Conservation (phyloP, 805 yeast genomes). For the Ogataea paradorogensis region DNA sequence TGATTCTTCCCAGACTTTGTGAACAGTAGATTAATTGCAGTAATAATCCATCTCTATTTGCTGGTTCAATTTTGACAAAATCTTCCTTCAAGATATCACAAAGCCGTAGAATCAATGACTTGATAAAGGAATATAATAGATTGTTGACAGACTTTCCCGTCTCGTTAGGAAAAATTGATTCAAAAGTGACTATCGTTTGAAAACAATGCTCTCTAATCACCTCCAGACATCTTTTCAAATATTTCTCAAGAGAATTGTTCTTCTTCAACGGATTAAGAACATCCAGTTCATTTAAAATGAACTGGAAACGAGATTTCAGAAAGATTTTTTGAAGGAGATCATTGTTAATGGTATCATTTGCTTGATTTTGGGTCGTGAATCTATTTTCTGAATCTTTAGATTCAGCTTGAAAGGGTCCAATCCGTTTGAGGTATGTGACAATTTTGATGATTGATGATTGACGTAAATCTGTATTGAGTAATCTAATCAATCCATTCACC, state of each 20-base stretch:
- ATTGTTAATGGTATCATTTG: conserved; percentile 18
- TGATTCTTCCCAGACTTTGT: conserved; percentile 72
- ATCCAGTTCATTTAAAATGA: conserved; percentile 59
- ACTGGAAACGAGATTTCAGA: conserved; percentile 65
- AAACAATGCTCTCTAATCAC: conserved; percentile 80
- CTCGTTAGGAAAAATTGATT: conserved; percentile 54
- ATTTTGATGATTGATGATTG: conserved; percentile 79
- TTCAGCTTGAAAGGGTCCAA: conserved; percentile 46
- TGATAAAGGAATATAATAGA: conserved; percentile 38
- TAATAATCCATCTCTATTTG: conserved; percentile 61
- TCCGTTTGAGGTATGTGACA: conserved; percentile 67
- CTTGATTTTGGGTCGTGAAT: conserved; percentile 1
- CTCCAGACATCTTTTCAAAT: conserved; percentile 76
- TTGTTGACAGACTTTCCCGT: conserved; percentile 26
- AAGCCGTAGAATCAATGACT: conserved; percentile 32
- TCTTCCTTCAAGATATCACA: conserved; percentile 32
- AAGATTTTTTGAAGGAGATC: conserved; percentile 52
- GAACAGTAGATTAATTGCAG: conserved; percentile 86
- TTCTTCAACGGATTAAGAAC: conserved; percentile 55
- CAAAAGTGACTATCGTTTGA: conserved; percentile 65
- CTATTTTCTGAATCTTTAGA: conserved; percentile 6
- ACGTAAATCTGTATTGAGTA: conserved; percentile 72
- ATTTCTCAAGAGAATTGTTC: conserved; percentile 52
- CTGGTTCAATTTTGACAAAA: conserved; percentile 35
- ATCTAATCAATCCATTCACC: conserved; percentile 65